phyloP scores from a whole-genome alignment of 2,329 filamentous ascomycete species.

The Parascedosporium putredinis region DNA sequence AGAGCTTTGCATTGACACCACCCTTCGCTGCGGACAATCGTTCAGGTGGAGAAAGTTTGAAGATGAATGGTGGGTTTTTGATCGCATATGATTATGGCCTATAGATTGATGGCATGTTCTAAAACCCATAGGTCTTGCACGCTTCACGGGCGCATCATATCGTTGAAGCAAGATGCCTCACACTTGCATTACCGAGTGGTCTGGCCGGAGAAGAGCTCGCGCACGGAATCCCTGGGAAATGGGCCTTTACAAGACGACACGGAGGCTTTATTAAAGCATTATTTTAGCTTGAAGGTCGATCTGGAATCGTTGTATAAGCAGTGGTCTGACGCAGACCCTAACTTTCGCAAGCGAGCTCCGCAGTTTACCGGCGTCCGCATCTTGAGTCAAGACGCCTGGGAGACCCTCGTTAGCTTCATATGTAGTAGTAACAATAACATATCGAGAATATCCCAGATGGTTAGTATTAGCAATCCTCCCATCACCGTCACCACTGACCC shows the following conservation, averaged over 20 bases:
- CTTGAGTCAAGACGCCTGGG: constrained; percentile 90
- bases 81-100: background rate
- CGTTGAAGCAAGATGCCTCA: constrained; percentile 69
- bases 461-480: too few species aligned
- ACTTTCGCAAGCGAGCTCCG: constrained; percentile 80
- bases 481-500: too few species aligned
- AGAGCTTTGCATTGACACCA: constrained; percentile 91
- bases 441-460: constrained; percentile 89
- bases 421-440: constrained; percentile 99
- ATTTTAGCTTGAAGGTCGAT: constrained; percentile 78
- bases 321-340: constrained; percentile 77
- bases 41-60: constrained; percentile 87
- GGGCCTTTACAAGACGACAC: constrained; percentile 57
- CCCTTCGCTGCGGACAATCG: constrained; percentile 86
- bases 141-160: constrained; percentile 74
- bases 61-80: constrained; percentile 60
- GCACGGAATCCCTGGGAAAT: constrained; percentile 17
- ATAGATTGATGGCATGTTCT: background rate
- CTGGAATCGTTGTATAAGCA: constrained; percentile 67
- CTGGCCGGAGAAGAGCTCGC: constrained; percentile 32
- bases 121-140: constrained; percentile 58
- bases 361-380: constrained; percentile 88
- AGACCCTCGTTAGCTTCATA: constrained; percentile 86
- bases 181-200: constrained; percentile 72
- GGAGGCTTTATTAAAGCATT: constrained; percentile 63